Base-by-base conservation (phyloP, 1,284 basidiomycete genomes). In the Thecaphora frezii region DNA sequence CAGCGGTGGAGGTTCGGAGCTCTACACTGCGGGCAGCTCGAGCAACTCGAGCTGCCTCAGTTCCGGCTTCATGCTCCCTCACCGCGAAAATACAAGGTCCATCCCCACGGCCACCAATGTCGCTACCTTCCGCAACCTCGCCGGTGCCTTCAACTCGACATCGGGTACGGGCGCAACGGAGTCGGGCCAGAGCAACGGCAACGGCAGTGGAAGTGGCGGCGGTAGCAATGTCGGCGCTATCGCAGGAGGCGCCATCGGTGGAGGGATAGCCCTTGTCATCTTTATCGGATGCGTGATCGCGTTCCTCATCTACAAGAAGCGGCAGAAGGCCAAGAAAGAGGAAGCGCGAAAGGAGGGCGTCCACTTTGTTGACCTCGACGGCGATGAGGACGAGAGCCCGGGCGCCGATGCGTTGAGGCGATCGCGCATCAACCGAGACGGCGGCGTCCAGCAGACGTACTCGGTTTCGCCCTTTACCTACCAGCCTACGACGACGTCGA, bases 191-290 rank as follows among this genome's bases (percentile, higher is more conserved):
- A 23, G 28, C 30, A 50, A n/a, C 19, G 19, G 19, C 18, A 37
- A 24, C 25, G 30, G 36, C 37, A 16, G 40, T 37, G 48, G 36
- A 1, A 25, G 46, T 5, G 41, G 41, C 9, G 42, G 51, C 25
- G 58, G 43, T 4, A 48, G 25, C 25, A 44, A 46, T 33, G 57
- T 44, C 1, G 70, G 67, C 19, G 68, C 64, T 4, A 67, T 72
- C 16, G 66, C 70, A 16, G 70, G 70, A 46, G 70, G 70, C 9
- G 63, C 67, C 10, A 71, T 72, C 30, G 70, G 70, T 44, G 70
- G 65, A 9, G 61, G 59, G 1, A 65, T 72, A 24, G 70, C 68
- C 5, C 46, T 71, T 5, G 69, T 54, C 12, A 33, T 61, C 5
- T 55, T 67, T 9, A 51, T 71, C 21, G 62, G 65, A 19, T 54